Base-by-base conservation (phyloP, 2,329 filamentous ascomycete species). In the Talaromyces amestolkiae region DNA sequence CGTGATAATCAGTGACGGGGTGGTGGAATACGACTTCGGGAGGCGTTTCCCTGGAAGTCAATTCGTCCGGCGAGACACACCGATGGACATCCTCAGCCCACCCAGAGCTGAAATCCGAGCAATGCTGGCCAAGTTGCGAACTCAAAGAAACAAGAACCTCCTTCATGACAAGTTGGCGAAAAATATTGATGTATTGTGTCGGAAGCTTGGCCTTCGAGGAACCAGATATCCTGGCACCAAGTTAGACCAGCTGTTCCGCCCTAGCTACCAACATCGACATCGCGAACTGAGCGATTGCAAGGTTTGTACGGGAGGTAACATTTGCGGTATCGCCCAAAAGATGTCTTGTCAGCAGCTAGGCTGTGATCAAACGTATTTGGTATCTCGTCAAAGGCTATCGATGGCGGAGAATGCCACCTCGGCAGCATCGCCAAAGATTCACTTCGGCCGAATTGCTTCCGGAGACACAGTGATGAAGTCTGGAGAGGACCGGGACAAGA, bases 381-480 rank as follows among this genome's bases (percentile, higher is more conserved):
- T 45, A 45, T 45, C n/a, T 10, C 39, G n/a, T 19, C 17, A 45
- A 0, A 45, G 60, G 19, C 10, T 41, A 62, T 17, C 37, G 11
- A 17, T 27, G 1, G 13, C 10, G 31, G 33, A 35, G 8, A 59
- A 47, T 53, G 5, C 7, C 19, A 37, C 53, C 2, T 19, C 31
- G 41, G 19, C 5, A 31, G 24, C 37, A 6, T 47, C 24, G 1
- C 70, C 69, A 19, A 31, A 37, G 1, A 67, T 77, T 15, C 74
- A 78, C 53, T 74, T 77, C 61, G 77, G 78, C n/a, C 64, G 51
- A 0, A 71, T 81, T 15, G 75, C 72, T 5, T 74, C 72, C 5
- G 76, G 73, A 9, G 71, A 78, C 51, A 67, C 70, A 1, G 75
- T 81, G 4, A 77, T 81, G 69, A 78, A 76, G 43, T 75, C 75